Evolutionary conservation across 345 rosid species (phyloP).

Genomic region (Boechera stricta): DNA sequence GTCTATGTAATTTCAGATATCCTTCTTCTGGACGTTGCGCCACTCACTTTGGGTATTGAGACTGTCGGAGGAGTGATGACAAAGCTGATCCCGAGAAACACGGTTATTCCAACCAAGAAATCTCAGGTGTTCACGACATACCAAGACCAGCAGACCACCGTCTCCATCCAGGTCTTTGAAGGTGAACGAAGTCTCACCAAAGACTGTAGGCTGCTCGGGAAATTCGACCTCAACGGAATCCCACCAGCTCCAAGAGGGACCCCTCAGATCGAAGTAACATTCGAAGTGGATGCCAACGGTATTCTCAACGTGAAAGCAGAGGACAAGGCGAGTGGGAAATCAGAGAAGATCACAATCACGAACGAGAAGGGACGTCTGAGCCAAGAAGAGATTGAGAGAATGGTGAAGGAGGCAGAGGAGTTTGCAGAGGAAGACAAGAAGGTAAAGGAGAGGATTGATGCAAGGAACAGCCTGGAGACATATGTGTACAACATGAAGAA

Average conservation of each 20-base stretch:
- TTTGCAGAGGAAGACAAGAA: conserved; percentile 97
- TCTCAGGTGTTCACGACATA: conserved; percentile 98
- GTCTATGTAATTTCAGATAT: conserved; percentile 59
- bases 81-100: conserved; percentile 96
- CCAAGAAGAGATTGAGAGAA: conserved; percentile 94
- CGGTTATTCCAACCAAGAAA: conserved; percentile 97
- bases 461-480: conserved; percentile 87
- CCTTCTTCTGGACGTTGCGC: conserved; percentile 96
- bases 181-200: conserved; percentile 99
- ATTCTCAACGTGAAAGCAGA: conserved; percentile 91
- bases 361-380: conserved; percentile 94
- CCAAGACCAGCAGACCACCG: conserved; percentile 98
- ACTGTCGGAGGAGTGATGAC: conserved; percentile 99
- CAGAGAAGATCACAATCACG: conserved; percentile 94
- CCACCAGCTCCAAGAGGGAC: conserved; percentile 99
- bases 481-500: conserved; percentile 95
- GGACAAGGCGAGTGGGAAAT: conserved; percentile 87
- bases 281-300: conserved; percentile 95
- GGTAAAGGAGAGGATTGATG: conserved; percentile 91
- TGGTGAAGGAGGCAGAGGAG: conserved; percentile 96
- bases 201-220: conserved; percentile 87
- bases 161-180: conserved; percentile 98
- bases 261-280: conserved; percentile 97
- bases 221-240: conserved; percentile 79
- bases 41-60: conserved; percentile 93